Conservation (phyloP, 345 rosid species). For the Citrus medica region DNA sequence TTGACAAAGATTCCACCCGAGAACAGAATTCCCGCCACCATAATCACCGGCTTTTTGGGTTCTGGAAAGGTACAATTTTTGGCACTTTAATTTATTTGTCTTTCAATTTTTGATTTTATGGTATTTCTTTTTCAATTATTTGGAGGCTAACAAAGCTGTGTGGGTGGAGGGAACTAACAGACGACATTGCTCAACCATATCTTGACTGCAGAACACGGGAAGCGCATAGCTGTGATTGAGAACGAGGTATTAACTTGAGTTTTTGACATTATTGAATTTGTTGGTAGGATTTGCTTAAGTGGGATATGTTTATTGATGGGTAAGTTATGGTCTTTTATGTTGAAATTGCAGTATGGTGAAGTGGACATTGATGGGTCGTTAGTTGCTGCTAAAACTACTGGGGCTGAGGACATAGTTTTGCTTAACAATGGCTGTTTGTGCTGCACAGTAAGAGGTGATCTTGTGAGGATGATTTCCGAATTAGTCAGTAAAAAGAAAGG, state of each 20-base stretch:
- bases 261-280: neutral
- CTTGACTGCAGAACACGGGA: conserved; percentile 93
- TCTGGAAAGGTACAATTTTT: conserved; percentile 68
- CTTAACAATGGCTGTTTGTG: conserved; percentile 97
- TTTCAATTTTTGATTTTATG: too few relatives aligned
- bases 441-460: conserved; percentile 97
- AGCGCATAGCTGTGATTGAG: conserved; percentile 94
- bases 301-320: neutral
- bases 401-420: conserved; percentile 89
- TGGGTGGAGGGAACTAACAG: conserved; percentile 32
- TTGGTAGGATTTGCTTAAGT: neutral
- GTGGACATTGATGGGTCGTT: conserved; percentile 94
- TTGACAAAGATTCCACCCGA: conserved; percentile 73
- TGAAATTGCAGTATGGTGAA: conserved; percentile 72
- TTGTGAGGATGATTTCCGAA: conserved; percentile 88
- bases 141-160: neutral
- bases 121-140: neutral
- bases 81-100: neutral
- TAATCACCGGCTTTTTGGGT: conserved; percentile 90
- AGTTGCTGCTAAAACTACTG: conserved; percentile 85
- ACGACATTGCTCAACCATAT: conserved; percentile 91
- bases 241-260: conserved; percentile 55
- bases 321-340: neutral
- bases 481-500: conserved; percentile 80
- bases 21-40: conserved; percentile 88